phyloP scores from a whole-genome alignment of 225 moss, liverwort and hornwort genomes.

The Rhytidiadelphus loreus region DNA sequence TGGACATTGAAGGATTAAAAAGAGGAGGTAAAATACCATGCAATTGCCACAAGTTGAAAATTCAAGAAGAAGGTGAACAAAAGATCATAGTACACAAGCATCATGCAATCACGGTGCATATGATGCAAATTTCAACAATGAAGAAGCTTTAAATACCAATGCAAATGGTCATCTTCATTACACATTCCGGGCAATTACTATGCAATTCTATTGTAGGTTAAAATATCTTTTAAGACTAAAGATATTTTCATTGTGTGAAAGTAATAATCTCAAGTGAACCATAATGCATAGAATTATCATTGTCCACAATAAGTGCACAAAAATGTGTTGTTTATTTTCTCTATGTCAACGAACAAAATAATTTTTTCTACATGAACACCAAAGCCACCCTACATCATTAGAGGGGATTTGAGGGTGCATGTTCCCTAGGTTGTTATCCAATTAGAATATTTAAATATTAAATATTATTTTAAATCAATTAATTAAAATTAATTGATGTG shows the following conservation, averaged over 20 bases:
- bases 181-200: not conserved
- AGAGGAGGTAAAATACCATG: not conserved
- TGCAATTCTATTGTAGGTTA: not conserved
- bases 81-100: not conserved
- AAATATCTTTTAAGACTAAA: not conserved
- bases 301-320: not conserved
- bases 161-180: not conserved
- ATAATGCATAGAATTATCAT: not conserved
- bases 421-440: no score
- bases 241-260: rapidly evolving
- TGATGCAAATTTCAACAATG: not conserved
- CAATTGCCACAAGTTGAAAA: not conserved
- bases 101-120: rapidly evolving
- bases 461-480: no score
- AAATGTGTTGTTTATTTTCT: not conserved
- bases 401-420: no score
- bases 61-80: not conserved
- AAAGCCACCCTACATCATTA: not conserved
- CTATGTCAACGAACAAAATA: not conserved
- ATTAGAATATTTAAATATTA: no score
- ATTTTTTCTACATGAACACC: not conserved
- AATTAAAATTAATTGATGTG: no score
- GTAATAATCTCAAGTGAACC: not conserved
- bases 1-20: not conserved
- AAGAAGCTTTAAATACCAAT: not conserved